Evolutionary conservation across 352 stramenopile species (phyloP).

Genomic region (Phytopythium oedochilum): DNA sequence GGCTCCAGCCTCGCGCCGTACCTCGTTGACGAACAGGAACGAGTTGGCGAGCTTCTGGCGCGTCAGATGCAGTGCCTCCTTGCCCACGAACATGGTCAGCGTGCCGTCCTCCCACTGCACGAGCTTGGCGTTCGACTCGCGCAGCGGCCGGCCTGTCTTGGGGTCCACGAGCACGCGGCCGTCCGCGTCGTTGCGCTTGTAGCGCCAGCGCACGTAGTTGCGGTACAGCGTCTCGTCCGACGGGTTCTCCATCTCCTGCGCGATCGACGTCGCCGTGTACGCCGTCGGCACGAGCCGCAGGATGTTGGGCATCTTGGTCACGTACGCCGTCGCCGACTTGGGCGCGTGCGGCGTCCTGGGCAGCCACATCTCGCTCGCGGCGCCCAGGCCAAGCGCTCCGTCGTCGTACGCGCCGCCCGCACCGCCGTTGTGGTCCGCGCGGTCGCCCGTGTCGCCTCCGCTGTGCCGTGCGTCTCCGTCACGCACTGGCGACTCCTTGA

Average conservation of each 20-base stretch:
- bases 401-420: constrained; percentile 7
- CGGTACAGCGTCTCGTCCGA: constrained; percentile 83
- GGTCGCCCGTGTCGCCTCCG: constrained; percentile 33
- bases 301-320: constrained; percentile 86
- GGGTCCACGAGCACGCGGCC: constrained; percentile 66
- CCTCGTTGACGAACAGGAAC: constrained; percentile 80
- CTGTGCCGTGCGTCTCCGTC: constrained; percentile 38
- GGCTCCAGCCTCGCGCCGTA: too few relatives aligned
- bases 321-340: constrained; percentile 57
- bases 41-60: constrained; percentile 84
- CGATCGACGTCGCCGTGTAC: constrained; percentile 72
- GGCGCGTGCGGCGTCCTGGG: constrained; percentile 68
- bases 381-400: constrained; percentile 15
- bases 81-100: constrained; percentile 84
- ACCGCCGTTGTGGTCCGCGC: constrained; percentile 8
- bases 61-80: constrained; percentile 76
- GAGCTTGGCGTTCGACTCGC: constrained; percentile 78
- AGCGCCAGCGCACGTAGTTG: constrained; percentile 85
- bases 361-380: constrained; percentile 62
- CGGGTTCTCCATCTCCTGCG: constrained; percentile 77
- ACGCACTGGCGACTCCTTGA: constrained; percentile 78
- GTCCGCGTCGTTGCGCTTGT: constrained; percentile 50
- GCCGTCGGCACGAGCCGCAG: constrained; percentile 70
- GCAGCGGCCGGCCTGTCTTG: constrained; percentile 45
- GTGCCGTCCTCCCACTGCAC: constrained; percentile 86